These are phyloP conservation scores for Byssothecium circinans DNA, from an alignment of 2,329 filamentous ascomycete genomes.

Conservation along the genomic window DNA sequence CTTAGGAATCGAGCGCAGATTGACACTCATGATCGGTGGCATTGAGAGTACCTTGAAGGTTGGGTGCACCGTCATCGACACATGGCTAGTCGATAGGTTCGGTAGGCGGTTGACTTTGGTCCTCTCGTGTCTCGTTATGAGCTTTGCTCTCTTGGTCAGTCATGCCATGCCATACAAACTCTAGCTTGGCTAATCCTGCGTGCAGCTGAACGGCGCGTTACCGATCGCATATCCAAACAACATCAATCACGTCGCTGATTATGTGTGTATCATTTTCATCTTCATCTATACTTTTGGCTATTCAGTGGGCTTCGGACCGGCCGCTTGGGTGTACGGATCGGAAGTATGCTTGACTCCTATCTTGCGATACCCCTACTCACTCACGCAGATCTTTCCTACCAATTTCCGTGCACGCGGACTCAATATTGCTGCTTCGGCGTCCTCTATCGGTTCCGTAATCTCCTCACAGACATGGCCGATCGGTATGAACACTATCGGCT, in stretches of 20 bases:
- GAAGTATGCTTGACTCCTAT: conserved; percentile 46
- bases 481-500: conserved; percentile 54
- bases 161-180: too few relatives aligned
- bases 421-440: conserved; percentile 58
- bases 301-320: conserved; percentile 60
- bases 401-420: conserved; percentile 59
- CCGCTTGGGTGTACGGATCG: conserved; percentile 62
- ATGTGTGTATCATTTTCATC: conserved; percentile 57
- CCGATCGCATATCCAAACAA: conserved; percentile 57
- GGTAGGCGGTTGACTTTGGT: conserved; percentile 55
- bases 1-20: conserved; percentile 52
- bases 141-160: conserved; percentile 55
- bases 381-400: conserved; percentile 58
- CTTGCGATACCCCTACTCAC: not conserved
- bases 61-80: conserved; percentile 58
- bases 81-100: conserved; percentile 58
- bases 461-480: conserved; percentile 60
- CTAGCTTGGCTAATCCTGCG: not conserved
- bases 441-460: conserved; percentile 59
- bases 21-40: conserved; percentile 57
- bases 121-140: conserved; percentile 57
- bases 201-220: conserved; percentile 57
- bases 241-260: conserved; percentile 52
- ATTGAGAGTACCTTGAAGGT: conserved; percentile 62
- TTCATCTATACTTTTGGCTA: conserved; percentile 63